Conservation (phyloP, 2,329 filamentous ascomycete species). For the Fusarium verticillioides region DNA sequence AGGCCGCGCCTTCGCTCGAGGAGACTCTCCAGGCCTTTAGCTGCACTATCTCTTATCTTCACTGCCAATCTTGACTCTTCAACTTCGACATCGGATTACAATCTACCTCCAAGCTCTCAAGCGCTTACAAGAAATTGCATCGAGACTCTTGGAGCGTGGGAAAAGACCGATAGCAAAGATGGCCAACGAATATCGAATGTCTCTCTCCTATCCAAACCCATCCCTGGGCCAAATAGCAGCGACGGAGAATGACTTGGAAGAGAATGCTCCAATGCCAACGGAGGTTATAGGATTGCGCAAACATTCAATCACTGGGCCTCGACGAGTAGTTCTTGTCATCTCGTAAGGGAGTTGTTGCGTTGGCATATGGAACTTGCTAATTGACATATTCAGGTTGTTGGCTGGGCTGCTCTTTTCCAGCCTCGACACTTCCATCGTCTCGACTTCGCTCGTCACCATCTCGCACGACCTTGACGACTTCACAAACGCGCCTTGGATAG, state of each 20-base stretch:
- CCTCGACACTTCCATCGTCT: slow-evolving; percentile 68
- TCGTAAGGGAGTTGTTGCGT: slow-evolving; percentile 45
- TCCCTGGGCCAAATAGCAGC: slow-evolving; percentile 48
- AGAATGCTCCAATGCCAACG: neutral
- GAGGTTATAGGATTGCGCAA: slow-evolving; percentile 35
- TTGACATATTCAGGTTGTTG: slow-evolving; percentile 54
- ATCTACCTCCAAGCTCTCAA: neutral
- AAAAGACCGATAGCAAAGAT: slow-evolving; percentile 29
- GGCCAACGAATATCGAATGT: slow-evolving; percentile 44
- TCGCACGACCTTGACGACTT: slow-evolving; percentile 63
- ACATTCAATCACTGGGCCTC: slow-evolving; percentile 40
- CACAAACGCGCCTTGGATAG: slow-evolving; percentile 64
- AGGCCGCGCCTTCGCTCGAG: neutral
- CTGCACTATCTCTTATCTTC: neutral
- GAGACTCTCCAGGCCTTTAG: neutral
- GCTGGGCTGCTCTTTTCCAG: slow-evolving; percentile 66
- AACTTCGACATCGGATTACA: neutral
- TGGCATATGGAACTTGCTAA: slow-evolving; percentile 26
- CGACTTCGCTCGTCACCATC: slow-evolving; percentile 67
- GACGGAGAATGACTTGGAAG: slow-evolving; percentile 16
- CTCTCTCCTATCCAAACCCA: slow-evolving; percentile 50
- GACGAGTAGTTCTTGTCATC: slow-evolving; percentile 49
- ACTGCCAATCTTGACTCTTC: neutral
- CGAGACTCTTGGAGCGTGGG: neutral
- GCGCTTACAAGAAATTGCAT: no score